Percentiles rank a stretch among this genome's conserved stretches.
Evolutionary conservation across 2,329 filamentous ascomycete genomes (phyloP).

Genomic region (Alternaria ethzedia): DNA sequence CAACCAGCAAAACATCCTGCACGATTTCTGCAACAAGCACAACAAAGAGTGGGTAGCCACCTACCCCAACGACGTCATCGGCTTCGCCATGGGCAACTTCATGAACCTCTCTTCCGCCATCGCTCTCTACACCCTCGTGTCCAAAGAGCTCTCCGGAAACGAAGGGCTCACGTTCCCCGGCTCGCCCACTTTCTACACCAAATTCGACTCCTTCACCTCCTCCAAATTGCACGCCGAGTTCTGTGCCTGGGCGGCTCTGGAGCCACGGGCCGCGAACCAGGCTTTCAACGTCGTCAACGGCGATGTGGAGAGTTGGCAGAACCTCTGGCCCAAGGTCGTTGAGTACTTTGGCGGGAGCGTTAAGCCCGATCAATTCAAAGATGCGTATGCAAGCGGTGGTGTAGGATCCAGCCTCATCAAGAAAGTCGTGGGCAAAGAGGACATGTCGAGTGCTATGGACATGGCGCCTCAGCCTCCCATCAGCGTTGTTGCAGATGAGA

Average conservation of each 20-base stretch:
- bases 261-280: constrained; percentile 46
- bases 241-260: constrained; percentile 41
- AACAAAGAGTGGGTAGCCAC: constrained; percentile 53
- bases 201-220: constrained; percentile 38
- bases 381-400: neutral
- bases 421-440: neutral
- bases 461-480: constrained; percentile 18
- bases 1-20: constrained; percentile 54
- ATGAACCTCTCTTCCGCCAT: constrained; percentile 44
- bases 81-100: constrained; percentile 49
- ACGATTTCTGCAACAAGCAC: constrained; percentile 35
- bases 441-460: neutral
- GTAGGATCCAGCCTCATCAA: constrained; percentile 20
- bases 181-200: constrained; percentile 35
- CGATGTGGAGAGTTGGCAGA: constrained; percentile 52
- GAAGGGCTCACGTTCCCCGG: constrained; percentile 34
- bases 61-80: constrained; percentile 55
- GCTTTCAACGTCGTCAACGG: constrained; percentile 55
- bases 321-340: constrained; percentile 52
- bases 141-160: constrained; percentile 29
- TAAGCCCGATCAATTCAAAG: constrained; percentile 31
- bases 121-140: constrained; percentile 37
- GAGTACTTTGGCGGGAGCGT: constrained; percentile 46
- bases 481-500: constrained; percentile 17
- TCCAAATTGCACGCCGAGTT: constrained; percentile 37